Evolutionary conservation across 73 alveolate species (phyloP), one percentile per base, ranked within the genome.

Genomic region (Symbiodinium natans): DNA sequence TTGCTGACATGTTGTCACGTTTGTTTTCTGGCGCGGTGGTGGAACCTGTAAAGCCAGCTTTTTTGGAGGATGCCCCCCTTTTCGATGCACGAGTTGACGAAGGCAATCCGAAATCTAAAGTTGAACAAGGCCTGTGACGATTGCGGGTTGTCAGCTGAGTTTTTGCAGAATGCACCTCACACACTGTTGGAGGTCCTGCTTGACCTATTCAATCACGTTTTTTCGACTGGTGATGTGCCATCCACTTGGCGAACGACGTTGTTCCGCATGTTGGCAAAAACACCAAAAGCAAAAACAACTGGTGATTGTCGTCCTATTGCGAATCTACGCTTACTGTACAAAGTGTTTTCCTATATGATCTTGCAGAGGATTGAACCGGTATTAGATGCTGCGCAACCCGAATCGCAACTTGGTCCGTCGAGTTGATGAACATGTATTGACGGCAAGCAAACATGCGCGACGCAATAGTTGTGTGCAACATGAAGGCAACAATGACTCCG

Each of bases 41-140:
- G 52, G 40, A 41, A 31, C 92, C 92, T 17, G 40, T 23, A 17
- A 15, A 15, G 25, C 92, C 92, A n/a, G 74, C 8, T 4, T n/a
- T 0, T 48, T 33, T 83, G 73, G 27, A 41, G 0, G 92, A 83
- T 1, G 41, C 27, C n/a, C 48, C n/a, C 9, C 6, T 83, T 40
- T 15, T 29, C 74, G 29, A 17, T 41, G 41, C 41, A 41, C 19
- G 40, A 83, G 40, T 41, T 83, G 1, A 15, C 9, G 9, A 9
- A 21, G 2, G 80, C 93, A 11, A 19, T 41, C 34, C 48, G 93
- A 8, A 4, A 38, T 5, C 29, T n/a, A 54, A 42, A 84, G 19
- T 31, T n/a, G 23, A 84, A 84, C 46, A 84, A 84, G 40, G 93
- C 93, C 0, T 29, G 59, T 13, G 93, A 84, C n/a, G 77, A 42